A percentile compares a stretch with the other conserved stretches of the same genome.
phyloP scores from a whole-genome alignment of 495 filamentous ascomycete genomes.

The Daldinia decipiens region DNA sequence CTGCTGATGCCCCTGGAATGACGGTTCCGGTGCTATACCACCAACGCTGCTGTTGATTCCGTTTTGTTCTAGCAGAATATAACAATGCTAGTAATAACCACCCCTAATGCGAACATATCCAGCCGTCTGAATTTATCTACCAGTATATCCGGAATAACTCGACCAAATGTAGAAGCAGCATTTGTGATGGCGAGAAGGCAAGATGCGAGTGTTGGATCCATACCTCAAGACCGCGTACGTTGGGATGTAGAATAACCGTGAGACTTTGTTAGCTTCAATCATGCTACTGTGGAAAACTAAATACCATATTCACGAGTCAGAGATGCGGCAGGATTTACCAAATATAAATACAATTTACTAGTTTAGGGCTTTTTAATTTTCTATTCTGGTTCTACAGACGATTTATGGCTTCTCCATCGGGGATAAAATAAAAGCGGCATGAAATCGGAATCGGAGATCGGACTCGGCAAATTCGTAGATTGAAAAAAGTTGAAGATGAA shows the following conservation, averaged over 20 bases:
- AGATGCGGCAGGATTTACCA: not conserved
- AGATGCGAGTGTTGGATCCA: conserved; percentile 61
- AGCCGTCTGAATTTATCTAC: conserved; percentile 64
- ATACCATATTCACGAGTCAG: not conserved
- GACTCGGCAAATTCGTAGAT: conserved; percentile 30
- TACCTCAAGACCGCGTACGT: conserved; percentile 62
- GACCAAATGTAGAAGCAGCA: conserved; percentile 63
- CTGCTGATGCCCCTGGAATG: conserved; percentile 57
- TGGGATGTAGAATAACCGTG: conserved; percentile 62
- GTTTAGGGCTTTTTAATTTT: not conserved
- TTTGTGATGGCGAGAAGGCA: conserved; percentile 66
- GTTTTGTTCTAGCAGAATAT: conserved; percentile 55
- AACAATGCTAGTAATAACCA: conserved; percentile 52
- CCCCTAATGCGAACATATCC: conserved; percentile 56
- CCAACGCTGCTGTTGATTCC: conserved; percentile 46
- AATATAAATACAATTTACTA: conserved; percentile 11
- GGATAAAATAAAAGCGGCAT: conserved; percentile 7
- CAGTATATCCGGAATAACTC: conserved; percentile 65
- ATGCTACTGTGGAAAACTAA: conserved; percentile 5
- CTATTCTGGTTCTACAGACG: not conserved
- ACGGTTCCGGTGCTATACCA: conserved; percentile 56
- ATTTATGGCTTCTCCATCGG: not conserved
- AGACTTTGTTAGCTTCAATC: conserved; percentile 6
- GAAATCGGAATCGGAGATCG: conserved; percentile 11
- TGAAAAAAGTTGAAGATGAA: not conserved